Evolutionary conservation across 2,329 filamentous ascomycete species (phyloP).

Genomic region (Trichoderma breve): DNA sequence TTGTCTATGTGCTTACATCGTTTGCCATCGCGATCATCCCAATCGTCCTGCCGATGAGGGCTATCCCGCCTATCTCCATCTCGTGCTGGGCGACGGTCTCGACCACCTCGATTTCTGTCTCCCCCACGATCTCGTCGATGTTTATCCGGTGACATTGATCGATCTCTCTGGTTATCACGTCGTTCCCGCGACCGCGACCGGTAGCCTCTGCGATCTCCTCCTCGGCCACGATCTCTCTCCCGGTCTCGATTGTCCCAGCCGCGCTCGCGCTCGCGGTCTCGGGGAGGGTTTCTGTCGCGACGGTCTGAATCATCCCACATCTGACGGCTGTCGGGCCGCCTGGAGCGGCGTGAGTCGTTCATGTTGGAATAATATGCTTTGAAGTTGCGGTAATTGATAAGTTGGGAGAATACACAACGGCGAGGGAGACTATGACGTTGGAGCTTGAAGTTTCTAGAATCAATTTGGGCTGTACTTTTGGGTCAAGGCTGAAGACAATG

Average conservation of each 20-base stretch:
- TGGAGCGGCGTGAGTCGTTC: slow-evolving; percentile 35
- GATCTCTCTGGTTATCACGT: slow-evolving; percentile 33
- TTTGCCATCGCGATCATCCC: slow-evolving; percentile 26
- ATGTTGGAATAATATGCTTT: slow-evolving; percentile 25
- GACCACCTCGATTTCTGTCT: slow-evolving; percentile 33
- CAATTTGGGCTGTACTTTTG: neutral
- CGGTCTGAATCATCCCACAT: slow-evolving; percentile 59
- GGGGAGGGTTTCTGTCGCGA: slow-evolving; percentile 32
- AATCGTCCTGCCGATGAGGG: slow-evolving; percentile 31
- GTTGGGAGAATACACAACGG: neutral
- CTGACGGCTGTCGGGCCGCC: slow-evolving; percentile 52
- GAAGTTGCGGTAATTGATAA: neutral
- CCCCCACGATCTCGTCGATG: slow-evolving; percentile 41
- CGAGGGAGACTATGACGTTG: neutral
- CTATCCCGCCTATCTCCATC: slow-evolving; percentile 32
- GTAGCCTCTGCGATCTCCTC: slow-evolving; percentile 27
- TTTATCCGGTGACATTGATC: slow-evolving; percentile 38
- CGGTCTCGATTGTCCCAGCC: slow-evolving; percentile 29
- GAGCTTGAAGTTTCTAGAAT: neutral
- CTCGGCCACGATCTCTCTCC: slow-evolving; percentile 25
- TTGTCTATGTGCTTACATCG: slow-evolving; percentile 25
- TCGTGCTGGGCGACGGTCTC: slow-evolving; percentile 30
- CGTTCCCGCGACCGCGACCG: slow-evolving; percentile 32
- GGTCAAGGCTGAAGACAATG: slow-evolving; percentile 17
- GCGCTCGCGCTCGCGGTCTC: slow-evolving; percentile 27